Conservation (phyloP, 2,329 filamentous ascomycete genomes). For the Stenocarpella maydis region DNA sequence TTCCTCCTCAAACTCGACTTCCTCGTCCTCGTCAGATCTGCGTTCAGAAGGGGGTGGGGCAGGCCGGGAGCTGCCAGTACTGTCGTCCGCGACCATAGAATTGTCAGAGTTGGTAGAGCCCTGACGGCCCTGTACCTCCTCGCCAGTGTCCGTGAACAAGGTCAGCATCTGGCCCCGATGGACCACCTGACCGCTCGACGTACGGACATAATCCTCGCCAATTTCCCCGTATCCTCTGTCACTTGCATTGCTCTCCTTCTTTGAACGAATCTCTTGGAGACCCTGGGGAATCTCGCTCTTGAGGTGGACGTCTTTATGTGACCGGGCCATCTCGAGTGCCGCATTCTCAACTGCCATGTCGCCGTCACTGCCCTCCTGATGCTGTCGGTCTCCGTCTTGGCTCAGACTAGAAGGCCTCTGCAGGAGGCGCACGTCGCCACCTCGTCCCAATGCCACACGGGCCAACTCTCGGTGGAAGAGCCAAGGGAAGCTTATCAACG, state of each 20-base stretch:
- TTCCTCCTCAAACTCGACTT: slow-evolving; percentile 62
- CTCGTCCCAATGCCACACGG: slow-evolving; percentile 64
- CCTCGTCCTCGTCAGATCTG: slow-evolving; percentile 50
- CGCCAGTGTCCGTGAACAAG: slow-evolving; percentile 41
- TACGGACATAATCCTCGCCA: slow-evolving; percentile 38
- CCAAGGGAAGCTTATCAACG: slow-evolving; percentile 95
- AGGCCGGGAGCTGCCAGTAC: slow-evolving; percentile 39
- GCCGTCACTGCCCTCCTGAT: background rate
- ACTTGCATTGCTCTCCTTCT: background rate
- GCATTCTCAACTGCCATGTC: background rate
- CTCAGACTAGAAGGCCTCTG: background rate
- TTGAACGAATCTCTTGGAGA: background rate
- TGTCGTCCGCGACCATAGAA: slow-evolving; percentile 53
- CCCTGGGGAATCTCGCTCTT: slow-evolving; percentile 6
- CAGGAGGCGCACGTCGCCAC: background rate
- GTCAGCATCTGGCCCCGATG: slow-evolving; percentile 46
- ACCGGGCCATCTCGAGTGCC: background rate
- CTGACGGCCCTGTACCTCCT: slow-evolving; percentile 33
- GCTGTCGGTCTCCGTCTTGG: background rate
- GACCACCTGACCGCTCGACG: slow-evolving; percentile 42
- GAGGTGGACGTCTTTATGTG: too few relatives aligned
- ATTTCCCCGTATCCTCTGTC: slow-evolving; percentile 16
- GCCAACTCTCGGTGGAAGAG: slow-evolving; percentile 79
- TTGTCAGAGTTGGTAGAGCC: slow-evolving; percentile 49
- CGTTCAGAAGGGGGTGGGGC: background rate